Evolutionary conservation across 225 moss, liverwort and hornwort genomes (phyloP), one percentile per base, ranked within the genome.

Genomic region (Pseudoscleropodium purum): DNA sequence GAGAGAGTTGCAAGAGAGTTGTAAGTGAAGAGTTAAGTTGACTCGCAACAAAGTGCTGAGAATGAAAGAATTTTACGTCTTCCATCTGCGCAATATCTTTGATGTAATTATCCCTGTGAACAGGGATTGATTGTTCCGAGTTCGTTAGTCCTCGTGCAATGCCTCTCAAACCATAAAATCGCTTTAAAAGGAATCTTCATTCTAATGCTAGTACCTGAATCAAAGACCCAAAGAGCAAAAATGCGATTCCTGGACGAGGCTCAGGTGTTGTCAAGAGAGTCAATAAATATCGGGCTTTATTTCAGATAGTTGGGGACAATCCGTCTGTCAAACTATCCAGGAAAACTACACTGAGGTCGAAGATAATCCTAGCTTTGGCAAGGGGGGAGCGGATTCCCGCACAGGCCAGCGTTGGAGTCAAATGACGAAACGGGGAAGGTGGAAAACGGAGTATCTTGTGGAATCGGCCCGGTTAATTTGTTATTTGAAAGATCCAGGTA

Each of bases 301-400:
- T 89, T 67, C 77, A 77, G 86, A 54, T 89, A 83, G 86, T 78
- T 56, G 39, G 69, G 30, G 65, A 86, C 47, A 87, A 59, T 64
- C 87, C 33, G 77, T 79, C 33, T 43, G 86, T 78, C 81, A 70
- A 78, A 89, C 79, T 79, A 83, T 89, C 47, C 57, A 72, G 65
- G 20, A 51, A 83, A 23, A 30, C 47, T 68, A 82, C 59, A n/a
- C 75, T 33, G 56, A 72, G 54, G n/a, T 52, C 23, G 41, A 36
- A 85, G 80, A 63, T 36, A 37, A 75, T 47, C 65, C 62, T 79
- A 87, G 70, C 72, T 88, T 72, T 86, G 25, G 85, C 91, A 93
- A 86, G 84, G 49, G 70, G 91, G 88, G 11, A 93, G 93, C 76
- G 90, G 93, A 64, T 88, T 82, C 47, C 88, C 91, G 65, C 93